Evolutionary conservation across 352 stramenopile species (phyloP), one percentile per base, ranked within the genome.

Genomic region (Phytophthora parvispora): DNA sequence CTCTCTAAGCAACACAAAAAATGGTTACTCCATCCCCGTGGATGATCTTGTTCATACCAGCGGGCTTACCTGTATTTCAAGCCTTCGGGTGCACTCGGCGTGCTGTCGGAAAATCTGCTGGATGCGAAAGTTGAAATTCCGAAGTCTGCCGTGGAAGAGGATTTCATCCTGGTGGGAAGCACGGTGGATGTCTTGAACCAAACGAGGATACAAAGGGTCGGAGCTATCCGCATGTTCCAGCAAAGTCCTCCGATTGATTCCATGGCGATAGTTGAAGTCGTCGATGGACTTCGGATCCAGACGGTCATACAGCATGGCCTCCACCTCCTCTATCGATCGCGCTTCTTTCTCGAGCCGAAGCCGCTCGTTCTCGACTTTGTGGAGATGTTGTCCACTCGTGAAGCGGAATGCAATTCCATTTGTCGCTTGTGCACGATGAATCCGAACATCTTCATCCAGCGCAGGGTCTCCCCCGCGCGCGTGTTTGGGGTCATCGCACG

Each of bases 321-420:
- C 87, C 0, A 60, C 48, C 16, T 90, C 52, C 18, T 91, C 79
- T 10, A 93, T 69, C n/a, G 72, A 38, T 4, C 86, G 67, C 0
- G 75, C 75, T 58, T 95, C 87, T 58, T 95, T 95, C 34, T 95
- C 87, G 9, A 92, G 59, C 0, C 87, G 77, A 59, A 92, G 7
- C 1, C 87, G 75, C 51, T 95, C 87, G 18, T 75, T 65, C 40
- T 95, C 86, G 15, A 95, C 73, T 4, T 56, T 55, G 1, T 68
- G 28, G 5, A 92, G 75, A 34, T 95, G 80, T 1, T 68, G 64
- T 10, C 63, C 27, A 62, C 74, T 57, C 29, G 50, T 53, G 29
- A 94, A 77, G 3, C 65, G 74, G 31, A 94, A 60, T 0, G 63
- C 64, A 16, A 73, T 32, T 1, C 82, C 80, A 48, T 77, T 80